Conservation (phyloP, 2,329 filamentous ascomycete genomes). For the Paecilomyces sp. region DNA sequence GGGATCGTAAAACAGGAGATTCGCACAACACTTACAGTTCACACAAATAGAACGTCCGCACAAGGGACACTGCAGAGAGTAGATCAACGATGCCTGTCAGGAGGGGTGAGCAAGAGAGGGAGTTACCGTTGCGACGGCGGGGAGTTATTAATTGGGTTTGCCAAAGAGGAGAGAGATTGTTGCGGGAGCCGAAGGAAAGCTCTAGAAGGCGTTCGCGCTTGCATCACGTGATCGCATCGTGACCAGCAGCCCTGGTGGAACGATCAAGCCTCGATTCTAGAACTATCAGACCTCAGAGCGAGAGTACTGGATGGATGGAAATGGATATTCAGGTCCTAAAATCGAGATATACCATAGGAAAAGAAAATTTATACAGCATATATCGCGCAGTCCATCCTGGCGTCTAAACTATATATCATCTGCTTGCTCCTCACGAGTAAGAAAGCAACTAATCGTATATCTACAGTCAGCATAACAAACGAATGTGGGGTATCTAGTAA, state of each 20-base stretch:
- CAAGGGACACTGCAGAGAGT: constrained; percentile 10
- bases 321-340: background rate
- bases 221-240: background rate
- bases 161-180: constrained; percentile 3
- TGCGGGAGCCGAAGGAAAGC: constrained; percentile 24
- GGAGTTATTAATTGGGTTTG: background rate
- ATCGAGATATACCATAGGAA: background rate
- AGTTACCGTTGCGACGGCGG: constrained; percentile 8
- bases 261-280: background rate
- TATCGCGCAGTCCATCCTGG: background rate
- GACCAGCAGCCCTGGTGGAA: background rate
- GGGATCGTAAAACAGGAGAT: background rate
- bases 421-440: background rate
- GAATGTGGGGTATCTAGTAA: constrained; percentile 1
- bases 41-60: constrained; percentile 3
- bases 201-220: constrained; percentile 29
- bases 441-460: background rate
- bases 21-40: constrained; percentile 13
- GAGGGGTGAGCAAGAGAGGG: constrained; percentile 5
- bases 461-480: background rate
- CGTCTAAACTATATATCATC: background rate
- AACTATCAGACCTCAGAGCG: background rate
- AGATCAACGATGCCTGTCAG: constrained; percentile 14
- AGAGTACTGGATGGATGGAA: background rate
- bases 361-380: background rate